Percentiles rank a stretch among this genome's conserved stretches.
Evolutionary conservation across 805 yeast species (phyloP).

Genomic region (Ogataea allantospora): DNA sequence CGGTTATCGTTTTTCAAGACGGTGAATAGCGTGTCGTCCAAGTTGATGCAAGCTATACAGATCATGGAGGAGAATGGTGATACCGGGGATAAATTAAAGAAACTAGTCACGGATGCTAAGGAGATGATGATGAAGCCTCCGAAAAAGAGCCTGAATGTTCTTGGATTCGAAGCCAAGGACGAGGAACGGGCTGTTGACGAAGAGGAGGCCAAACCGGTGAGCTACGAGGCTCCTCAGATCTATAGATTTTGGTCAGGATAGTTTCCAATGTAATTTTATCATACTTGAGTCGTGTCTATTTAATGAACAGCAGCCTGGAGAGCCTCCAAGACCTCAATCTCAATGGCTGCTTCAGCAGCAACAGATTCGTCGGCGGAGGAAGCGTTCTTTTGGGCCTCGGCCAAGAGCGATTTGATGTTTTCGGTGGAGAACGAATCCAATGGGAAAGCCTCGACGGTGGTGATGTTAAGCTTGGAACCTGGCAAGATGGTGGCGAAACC

Average conservation of each 20-base stretch:
- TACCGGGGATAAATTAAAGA: conserved; percentile 19
- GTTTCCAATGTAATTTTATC: conserved; percentile 13
- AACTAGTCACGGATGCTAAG: conserved; percentile 29
- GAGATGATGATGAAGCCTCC: conserved; percentile 32
- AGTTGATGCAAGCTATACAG: conserved; percentile 40
- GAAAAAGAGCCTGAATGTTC: conserved; percentile 32
- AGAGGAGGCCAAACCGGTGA: conserved; percentile 49
- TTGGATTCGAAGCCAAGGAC: conserved; percentile 27
- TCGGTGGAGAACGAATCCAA: conserved; percentile 81
- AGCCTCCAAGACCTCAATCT: conserved; percentile 95
- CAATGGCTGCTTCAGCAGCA: conserved; percentile 93
- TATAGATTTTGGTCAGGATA: conserved; percentile 66
- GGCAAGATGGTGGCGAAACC: conserved; percentile 97
- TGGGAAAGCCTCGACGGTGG: conserved; percentile 94
- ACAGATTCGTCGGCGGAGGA: conserved; percentile 80
- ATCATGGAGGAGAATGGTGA: conserved; percentile 16
- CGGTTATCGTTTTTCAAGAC: conserved; percentile 64
- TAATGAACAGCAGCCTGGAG: conserved; percentile 62
- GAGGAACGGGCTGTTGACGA: conserved; percentile 29
- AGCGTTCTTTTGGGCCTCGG: conserved; percentile 93
- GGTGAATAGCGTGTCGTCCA: conserved; percentile 49
- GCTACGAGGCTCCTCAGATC: conserved; percentile 58
- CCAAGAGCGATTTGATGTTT: conserved; percentile 73
- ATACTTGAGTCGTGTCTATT: conserved; percentile 10
- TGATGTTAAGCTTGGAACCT: conserved; percentile 83